Percentiles rank a stretch among this genome's conserved stretches.
Evolutionary conservation across 2,329 filamentous ascomycete genomes (phyloP).

Genomic region (Monilinia fructicola): DNA sequence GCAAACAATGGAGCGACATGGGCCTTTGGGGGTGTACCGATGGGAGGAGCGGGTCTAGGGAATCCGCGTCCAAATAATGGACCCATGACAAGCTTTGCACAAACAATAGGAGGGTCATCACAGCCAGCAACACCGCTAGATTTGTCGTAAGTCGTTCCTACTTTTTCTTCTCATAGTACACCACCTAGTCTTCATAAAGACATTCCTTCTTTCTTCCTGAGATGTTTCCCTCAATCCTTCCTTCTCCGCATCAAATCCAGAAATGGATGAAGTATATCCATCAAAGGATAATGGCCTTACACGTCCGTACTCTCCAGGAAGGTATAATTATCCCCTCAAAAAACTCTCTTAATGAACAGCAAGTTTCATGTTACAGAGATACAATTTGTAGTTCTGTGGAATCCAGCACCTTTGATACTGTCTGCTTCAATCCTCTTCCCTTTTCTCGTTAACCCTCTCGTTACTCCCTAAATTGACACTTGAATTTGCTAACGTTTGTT

Average conservation of each 20-base stretch:
- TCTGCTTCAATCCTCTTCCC: not conserved
- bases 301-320: conserved; percentile 13
- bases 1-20: conserved; percentile 48
- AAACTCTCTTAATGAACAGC: not conserved
- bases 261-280: conserved; percentile 8
- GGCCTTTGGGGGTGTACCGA: conserved; percentile 63
- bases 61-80: conserved; percentile 54
- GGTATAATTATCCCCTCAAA: conserved; percentile 9
- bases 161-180: conserved; percentile 18
- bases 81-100: conserved; percentile 64
- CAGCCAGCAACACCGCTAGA: conserved; percentile 63
- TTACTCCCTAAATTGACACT: not conserved
- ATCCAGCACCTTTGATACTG: not conserved
- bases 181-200: conserved; percentile 22
- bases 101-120: conserved; percentile 60
- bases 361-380: not conserved
- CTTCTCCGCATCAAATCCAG: conserved; percentile 1
- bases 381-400: not conserved
- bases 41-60: conserved; percentile 56
- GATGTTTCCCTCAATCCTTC: not conserved
- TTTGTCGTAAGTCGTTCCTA: conserved; percentile 57
- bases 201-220: not conserved
- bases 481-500: conserved; percentile 27
- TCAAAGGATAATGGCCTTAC: not conserved
- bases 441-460: not conserved